A percentile compares a stretch with the other conserved stretches of the same genome.
These are phyloP conservation scores for Jatropha podagrica DNA, from an alignment of 441 rosid genomes.

Conservation along the genomic window DNA sequence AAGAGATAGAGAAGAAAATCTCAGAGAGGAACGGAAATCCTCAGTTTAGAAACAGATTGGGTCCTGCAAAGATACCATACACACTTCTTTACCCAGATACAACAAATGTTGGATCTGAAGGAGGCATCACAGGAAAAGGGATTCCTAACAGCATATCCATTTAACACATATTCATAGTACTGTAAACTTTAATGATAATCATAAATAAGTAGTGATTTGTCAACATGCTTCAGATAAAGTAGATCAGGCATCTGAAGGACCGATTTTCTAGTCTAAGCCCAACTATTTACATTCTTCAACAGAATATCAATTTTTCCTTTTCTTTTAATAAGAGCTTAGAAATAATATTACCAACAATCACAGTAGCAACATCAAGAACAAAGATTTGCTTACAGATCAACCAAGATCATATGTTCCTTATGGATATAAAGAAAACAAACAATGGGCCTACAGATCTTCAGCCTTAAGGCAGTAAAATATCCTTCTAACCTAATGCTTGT, in stretches of 20 bases:
- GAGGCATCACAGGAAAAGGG: slow-evolving; percentile 45
- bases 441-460: neutral
- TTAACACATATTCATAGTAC: slow-evolving; percentile 20
- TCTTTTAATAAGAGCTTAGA: neutral
- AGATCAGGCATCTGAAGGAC: slow-evolving; percentile 1
- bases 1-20: slow-evolving; percentile 42
- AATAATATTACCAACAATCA: neutral
- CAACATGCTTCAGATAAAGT: neutral
- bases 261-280: neutral
- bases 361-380: neutral
- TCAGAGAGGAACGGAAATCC: slow-evolving; percentile 44
- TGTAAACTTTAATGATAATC: neutral
- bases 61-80: slow-evolving; percentile 56
- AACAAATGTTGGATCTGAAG: slow-evolving; percentile 24
- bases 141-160: slow-evolving; percentile 63
- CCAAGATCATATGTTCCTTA: neutral
- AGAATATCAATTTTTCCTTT: neutral
- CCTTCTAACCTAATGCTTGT: neutral
- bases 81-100: slow-evolving; percentile 44
- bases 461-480: neutral
- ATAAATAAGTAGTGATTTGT: neutral
- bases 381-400: neutral
- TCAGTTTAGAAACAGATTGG: slow-evolving; percentile 48
- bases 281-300: slow-evolving; percentile 2
- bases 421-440: neutral